Evolutionary conservation across 164 flowering plant genomes (phyloP), one percentile per base, ranked within the genome.

Genomic region (Vitis rupestris): DNA sequence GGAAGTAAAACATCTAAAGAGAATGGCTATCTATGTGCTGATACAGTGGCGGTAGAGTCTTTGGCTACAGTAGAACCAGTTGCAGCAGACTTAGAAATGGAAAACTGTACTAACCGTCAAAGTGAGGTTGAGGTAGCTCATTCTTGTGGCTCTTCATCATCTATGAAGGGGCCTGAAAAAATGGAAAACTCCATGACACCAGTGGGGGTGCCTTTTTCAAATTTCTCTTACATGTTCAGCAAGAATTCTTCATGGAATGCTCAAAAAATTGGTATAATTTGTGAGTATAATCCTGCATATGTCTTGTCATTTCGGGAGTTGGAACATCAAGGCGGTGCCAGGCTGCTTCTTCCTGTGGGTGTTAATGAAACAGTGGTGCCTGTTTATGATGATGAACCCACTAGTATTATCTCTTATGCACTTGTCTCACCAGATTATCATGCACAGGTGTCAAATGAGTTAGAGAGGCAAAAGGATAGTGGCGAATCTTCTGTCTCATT

Each of bases 331-430:
- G 78, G 86, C 72, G 88, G 91, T 19, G 85, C 88, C 7, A 80
- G 90, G 74, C 73, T 88, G 66, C 83, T 85, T 65, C 80, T 89
- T 14, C 91, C 90, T 53, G 82, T 86, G 52, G 94, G 96, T 68
- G 66, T 84, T 29, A 86, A 87, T 78, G 96, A 87, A 65, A 89
- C 86, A 52, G 85, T 90, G 7, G 78, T 92, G 64, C 94, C 94
- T 13, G 85, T 92, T 71, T 88, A 81, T 81, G 98, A 92, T 78
- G 94, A 92, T 77, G 98, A 92, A 70, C 96, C 96, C 29, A 88
- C 98, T 7, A 92, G 98, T 77, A 75, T 89, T 14, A 86, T 92
- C 59, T 75, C 98, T 9, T 88, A 87, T 78, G 84, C 88, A 10
- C 78, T 92, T 49, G 71, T 82, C 50, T 86, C 90, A 48, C 75